Evolutionary conservation across 2,329 filamentous ascomycete genomes (phyloP).

Genomic region (Exophiala xenobiotica): DNA sequence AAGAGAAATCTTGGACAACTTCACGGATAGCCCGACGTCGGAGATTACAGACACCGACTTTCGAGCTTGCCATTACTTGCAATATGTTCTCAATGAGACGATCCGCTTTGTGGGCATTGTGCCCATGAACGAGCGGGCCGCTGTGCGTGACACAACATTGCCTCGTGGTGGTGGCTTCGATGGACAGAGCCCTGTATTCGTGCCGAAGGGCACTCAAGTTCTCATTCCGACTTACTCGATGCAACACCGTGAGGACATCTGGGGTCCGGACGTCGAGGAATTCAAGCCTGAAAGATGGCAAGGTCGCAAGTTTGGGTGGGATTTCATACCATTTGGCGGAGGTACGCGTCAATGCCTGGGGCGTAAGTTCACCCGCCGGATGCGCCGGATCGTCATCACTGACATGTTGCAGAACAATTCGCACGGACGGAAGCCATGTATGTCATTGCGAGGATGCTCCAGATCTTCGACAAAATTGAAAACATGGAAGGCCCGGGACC

Average conservation of each 20-base stretch:
- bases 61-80: slow-evolving; percentile 65
- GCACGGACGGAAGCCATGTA: slow-evolving; percentile 69
- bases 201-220: slow-evolving; percentile 34
- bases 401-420: slow-evolving; percentile 59
- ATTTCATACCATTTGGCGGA: slow-evolving; percentile 55
- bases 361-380: slow-evolving; percentile 69
- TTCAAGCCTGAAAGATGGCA: slow-evolving; percentile 26
- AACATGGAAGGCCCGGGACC: slow-evolving; percentile 11
- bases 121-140: slow-evolving; percentile 13
- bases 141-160: slow-evolving; percentile 28
- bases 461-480: slow-evolving; percentile 65
- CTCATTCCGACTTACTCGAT: slow-evolving; percentile 37
- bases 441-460: slow-evolving; percentile 68
- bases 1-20: slow-evolving; percentile 4
- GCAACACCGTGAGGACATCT: slow-evolving; percentile 39
- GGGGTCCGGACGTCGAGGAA: slow-evolving; percentile 19
- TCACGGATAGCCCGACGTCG: background rate
- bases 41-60: slow-evolving; percentile 43
- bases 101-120: slow-evolving; percentile 12
- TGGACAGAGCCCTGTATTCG: slow-evolving; percentile 32
- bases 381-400: background rate
- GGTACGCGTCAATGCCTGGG: slow-evolving; percentile 56
- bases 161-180: slow-evolving; percentile 30
- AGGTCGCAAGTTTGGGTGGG: slow-evolving; percentile 41
- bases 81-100: slow-evolving; percentile 27